Evolutionary conservation across 2,329 filamentous ascomycete genomes (phyloP).

Genomic region (Endoconidiophora polonica): DNA sequence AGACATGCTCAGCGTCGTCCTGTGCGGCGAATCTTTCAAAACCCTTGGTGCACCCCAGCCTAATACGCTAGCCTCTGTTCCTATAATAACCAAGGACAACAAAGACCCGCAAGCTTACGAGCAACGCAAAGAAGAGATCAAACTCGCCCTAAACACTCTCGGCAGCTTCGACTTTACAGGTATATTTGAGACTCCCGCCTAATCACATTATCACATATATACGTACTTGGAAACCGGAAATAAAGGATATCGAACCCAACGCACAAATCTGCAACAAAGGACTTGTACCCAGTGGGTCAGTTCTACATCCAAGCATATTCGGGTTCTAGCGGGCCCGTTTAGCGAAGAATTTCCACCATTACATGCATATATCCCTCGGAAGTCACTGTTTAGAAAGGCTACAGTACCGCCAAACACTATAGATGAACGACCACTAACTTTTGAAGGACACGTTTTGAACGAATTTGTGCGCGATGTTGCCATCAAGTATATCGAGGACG

Average conservation of each 20-base stretch:
- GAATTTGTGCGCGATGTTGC: conserved; percentile 98
- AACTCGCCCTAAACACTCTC: conserved; percentile 80
- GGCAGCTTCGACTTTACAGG: conserved; percentile 88
- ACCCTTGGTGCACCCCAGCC: conserved; percentile 75
- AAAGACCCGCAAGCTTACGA: conserved; percentile 73
- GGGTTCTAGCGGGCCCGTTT: neutral
- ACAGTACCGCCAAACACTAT: neutral
- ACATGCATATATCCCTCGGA: neutral
- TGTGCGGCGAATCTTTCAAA: conserved; percentile 83
- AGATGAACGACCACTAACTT: conserved; percentile 3
- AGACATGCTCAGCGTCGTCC: conserved; percentile 84
- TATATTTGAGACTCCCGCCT: conserved; percentile 1
- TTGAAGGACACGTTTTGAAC: conserved; percentile 65
- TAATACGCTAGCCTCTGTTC: conserved; percentile 64
- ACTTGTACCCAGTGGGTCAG: conserved; percentile 3
- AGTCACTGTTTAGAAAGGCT: conserved; percentile 6
- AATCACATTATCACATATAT: conserved; percentile 12
- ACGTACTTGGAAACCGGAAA: conserved; percentile 11
- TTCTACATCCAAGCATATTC: neutral
- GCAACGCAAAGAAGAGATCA: conserved; percentile 69
- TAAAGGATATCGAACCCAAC: neutral
- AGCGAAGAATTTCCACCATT: too few species aligned
- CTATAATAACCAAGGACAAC: conserved; percentile 72
- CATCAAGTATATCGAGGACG: conserved; percentile 93
- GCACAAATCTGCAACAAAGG: neutral